These are phyloP conservation scores for Chlamydomonas asymmetrica DNA, from an alignment of 139 green algal species.

Conservation along the genomic window DNA sequence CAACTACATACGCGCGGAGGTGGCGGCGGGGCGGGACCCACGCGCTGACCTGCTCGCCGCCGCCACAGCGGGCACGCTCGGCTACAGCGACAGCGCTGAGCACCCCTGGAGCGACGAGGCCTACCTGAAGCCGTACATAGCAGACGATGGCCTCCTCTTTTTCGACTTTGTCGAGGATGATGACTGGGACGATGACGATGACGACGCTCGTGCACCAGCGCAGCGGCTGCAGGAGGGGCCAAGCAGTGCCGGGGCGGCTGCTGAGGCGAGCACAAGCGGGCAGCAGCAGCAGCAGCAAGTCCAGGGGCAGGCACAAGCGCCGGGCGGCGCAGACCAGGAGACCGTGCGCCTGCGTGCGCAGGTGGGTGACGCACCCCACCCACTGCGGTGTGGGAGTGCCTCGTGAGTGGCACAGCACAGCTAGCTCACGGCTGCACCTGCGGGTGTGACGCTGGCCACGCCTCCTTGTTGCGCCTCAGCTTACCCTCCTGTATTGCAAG, in stretches of 20 bases:
- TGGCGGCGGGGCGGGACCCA: constrained; percentile 56
- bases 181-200: neutral
- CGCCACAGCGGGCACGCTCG: neutral
- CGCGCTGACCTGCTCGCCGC: constrained; percentile 33
- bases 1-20: constrained; percentile 75
- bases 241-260: neutral
- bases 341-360: too few species aligned
- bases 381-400: too few species aligned
- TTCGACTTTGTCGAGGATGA: constrained; percentile 71
- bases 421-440: too few species aligned
- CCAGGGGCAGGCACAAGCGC: too few species aligned
- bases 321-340: too few species aligned
- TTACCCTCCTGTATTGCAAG: too few species aligned
- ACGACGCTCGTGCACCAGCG: neutral
- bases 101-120: constrained; percentile 60
- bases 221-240: neutral
- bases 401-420: too few species aligned
- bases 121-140: constrained; percentile 65
- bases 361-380: too few species aligned
- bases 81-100: neutral
- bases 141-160: constrained; percentile 78
- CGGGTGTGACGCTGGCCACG: too few species aligned
- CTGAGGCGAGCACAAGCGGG: too few species aligned
- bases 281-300: constrained; percentile 5
- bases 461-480: too few species aligned